Conservation (phyloP, 2,329 filamentous ascomycete species). For the Fusarium sp. region DNA sequence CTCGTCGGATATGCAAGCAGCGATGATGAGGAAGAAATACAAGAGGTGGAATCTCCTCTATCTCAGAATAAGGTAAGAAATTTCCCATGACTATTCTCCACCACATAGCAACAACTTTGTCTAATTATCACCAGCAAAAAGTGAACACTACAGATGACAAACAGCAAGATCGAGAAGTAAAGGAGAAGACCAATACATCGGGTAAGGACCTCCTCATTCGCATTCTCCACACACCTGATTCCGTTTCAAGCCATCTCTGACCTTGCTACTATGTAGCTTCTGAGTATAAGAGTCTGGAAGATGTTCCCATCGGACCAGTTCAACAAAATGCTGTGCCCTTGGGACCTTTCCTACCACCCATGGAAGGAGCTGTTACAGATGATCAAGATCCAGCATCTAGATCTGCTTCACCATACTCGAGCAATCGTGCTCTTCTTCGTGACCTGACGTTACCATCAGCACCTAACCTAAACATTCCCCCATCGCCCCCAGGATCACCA, state of each 20-base stretch:
- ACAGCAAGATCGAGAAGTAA: background rate
- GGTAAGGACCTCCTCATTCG: background rate
- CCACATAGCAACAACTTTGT: background rate
- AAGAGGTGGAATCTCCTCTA: constrained; percentile 11
- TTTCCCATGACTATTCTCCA: background rate
- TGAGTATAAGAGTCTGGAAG: constrained; percentile 10
- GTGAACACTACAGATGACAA: background rate
- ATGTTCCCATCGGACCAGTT: constrained; percentile 42
- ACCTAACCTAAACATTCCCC: constrained; percentile 78
- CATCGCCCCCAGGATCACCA: constrained; percentile 74
- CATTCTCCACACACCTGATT: background rate
- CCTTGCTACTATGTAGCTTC: constrained; percentile 5
- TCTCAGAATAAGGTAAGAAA: constrained; percentile 20
- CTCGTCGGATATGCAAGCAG: constrained; percentile 63
- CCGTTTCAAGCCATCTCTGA: background rate
- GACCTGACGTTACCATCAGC: constrained; percentile 78
- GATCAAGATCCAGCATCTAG: constrained; percentile 39
- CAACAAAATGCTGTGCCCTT: constrained; percentile 47
- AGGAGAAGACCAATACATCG: background rate
- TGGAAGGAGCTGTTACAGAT: constrained; percentile 36
- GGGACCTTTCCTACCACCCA: constrained; percentile 52
- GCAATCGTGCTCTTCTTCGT: constrained; percentile 70
- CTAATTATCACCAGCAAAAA: constrained; percentile 17
- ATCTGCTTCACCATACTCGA: constrained; percentile 73
- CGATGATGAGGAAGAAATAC: constrained; percentile 57